Percentiles rank a stretch among this genome's conserved stretches.
phyloP scores from a whole-genome alignment of 495 filamentous ascomycete species.

The Chaetomidium leptoderma region DNA sequence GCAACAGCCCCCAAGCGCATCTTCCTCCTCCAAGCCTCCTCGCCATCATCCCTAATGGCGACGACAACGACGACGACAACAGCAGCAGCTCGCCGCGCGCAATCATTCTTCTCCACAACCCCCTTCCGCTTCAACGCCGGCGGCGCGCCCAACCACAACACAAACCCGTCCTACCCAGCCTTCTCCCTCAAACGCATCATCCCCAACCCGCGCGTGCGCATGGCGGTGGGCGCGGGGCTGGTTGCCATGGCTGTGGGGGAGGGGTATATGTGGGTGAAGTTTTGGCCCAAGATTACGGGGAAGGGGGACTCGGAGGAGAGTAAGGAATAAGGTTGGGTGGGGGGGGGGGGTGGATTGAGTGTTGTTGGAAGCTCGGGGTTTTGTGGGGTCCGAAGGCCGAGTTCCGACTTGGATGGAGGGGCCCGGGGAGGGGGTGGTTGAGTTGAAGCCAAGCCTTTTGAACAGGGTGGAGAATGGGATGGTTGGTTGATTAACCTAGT shows the following conservation, averaged over 20 bases:
- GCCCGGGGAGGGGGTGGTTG: no score
- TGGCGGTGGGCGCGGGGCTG: background rate
- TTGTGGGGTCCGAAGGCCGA: no score
- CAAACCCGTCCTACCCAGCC: constrained; percentile 10
- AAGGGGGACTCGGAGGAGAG: background rate
- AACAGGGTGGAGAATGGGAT: no score
- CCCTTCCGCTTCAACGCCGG: background rate
- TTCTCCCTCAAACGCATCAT: constrained; percentile 11
- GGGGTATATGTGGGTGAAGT: constrained; percentile 1
- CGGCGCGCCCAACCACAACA: background rate
- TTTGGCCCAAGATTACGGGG: constrained; percentile 9
- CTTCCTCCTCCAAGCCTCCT: background rate
- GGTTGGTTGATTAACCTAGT: no score
- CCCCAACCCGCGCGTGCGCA: constrained; percentile 19
- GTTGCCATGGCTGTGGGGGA: background rate
- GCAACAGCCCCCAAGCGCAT: no score
- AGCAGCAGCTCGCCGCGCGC: background rate
- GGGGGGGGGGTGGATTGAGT: no score
- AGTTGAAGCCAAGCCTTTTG: no score
- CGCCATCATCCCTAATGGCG: no score
- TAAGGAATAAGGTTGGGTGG: no score
- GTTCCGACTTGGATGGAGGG: no score
- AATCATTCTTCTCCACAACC: constrained; percentile 7
- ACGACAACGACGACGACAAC: no score
- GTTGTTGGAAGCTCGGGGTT: no score